Percentiles rank a stretch among this genome's conserved stretches.
These are phyloP conservation scores for Nannochloropsis granulata DNA, from an alignment of 108 stramenopile species.

Conservation along the genomic window DNA sequence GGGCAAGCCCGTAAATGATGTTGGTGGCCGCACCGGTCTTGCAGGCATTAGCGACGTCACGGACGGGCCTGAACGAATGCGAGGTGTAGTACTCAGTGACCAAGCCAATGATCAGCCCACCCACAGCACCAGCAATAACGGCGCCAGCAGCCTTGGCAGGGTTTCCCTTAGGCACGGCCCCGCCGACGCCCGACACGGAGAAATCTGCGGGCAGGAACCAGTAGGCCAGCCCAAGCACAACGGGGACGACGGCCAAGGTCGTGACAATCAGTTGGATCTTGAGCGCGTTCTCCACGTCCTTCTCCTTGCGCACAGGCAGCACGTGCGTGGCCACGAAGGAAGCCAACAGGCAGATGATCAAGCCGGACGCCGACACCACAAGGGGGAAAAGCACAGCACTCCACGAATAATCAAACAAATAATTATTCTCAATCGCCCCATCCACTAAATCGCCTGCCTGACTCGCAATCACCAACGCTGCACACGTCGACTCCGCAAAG, in stretches of 20 bases:
- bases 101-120: constrained; percentile 87
- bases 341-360: constrained; percentile 83
- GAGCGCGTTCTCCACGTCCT: constrained; percentile 70
- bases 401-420: constrained; percentile 41
- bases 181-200: constrained; percentile 25
- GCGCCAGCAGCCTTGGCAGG: constrained; percentile 51
- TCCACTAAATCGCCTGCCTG: constrained; percentile 45
- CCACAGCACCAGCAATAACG: constrained; percentile 74
- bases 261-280: constrained; percentile 91
- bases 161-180: constrained; percentile 34
- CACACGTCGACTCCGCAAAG: constrained; percentile 93
- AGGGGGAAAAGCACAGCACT: constrained; percentile 92
- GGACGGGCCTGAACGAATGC: constrained; percentile 77
- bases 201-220: constrained; percentile 54
- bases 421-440: constrained; percentile 40
- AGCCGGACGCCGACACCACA: constrained; percentile 73
- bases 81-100: constrained; percentile 98
- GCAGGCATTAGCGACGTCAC: constrained; percentile 77
- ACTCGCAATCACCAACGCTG: constrained; percentile 81
- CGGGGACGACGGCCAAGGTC: constrained; percentile 79
- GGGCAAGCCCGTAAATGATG: constrained; percentile 95
- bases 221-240: constrained; percentile 59
- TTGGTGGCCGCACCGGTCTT: constrained; percentile 96
- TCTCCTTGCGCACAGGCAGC: constrained; percentile 61
- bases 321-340: constrained; percentile 92